Evolutionary conservation across 768 basidiomycete species (phyloP).

Genomic region (Ramaria sp.): DNA sequence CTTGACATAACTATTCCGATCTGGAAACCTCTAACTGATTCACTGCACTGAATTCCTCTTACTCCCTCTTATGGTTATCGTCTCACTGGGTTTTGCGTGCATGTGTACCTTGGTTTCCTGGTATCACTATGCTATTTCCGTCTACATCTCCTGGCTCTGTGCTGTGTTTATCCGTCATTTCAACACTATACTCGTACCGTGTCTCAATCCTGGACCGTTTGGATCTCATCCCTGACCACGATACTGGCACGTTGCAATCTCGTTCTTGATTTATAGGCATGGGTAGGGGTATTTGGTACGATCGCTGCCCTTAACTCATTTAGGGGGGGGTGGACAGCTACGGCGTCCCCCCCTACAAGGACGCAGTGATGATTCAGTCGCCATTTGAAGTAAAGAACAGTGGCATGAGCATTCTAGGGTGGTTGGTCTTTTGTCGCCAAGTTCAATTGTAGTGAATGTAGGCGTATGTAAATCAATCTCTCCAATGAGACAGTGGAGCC

Average conservation of each 20-base stretch:
- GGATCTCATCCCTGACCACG: neutral
- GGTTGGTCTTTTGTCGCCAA: too few relatives aligned
- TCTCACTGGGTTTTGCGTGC: neutral
- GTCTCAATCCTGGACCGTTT: too few relatives aligned
- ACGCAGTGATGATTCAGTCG: too few relatives aligned
- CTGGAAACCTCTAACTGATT: neutral
- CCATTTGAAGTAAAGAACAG: too few relatives aligned
- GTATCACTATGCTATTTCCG: neutral
- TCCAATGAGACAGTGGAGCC: too few relatives aligned
- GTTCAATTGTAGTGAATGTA: too few relatives aligned
- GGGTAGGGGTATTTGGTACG: slow-evolving; percentile 31
- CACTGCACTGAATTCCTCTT: neutral
- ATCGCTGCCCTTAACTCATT: slow-evolving; percentile 51
- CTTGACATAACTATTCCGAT: neutral
- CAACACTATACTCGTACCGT: too few relatives aligned
- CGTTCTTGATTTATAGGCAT: slow-evolving; percentile 19
- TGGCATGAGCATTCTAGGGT: too few relatives aligned
- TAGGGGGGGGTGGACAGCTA: slow-evolving; percentile 63
- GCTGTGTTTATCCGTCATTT: neutral
- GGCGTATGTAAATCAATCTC: too few relatives aligned
- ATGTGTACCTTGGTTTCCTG: neutral
- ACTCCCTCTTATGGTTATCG: too few relatives aligned
- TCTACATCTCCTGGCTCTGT: neutral
- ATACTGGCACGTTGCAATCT: neutral
- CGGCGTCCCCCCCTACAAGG: slow-evolving; percentile 23